A percentile compares a stretch with the other conserved stretches of the same genome.
Conservation (phyloP, 352 stramenopile species). For the Albugo laibachii region DNA sequence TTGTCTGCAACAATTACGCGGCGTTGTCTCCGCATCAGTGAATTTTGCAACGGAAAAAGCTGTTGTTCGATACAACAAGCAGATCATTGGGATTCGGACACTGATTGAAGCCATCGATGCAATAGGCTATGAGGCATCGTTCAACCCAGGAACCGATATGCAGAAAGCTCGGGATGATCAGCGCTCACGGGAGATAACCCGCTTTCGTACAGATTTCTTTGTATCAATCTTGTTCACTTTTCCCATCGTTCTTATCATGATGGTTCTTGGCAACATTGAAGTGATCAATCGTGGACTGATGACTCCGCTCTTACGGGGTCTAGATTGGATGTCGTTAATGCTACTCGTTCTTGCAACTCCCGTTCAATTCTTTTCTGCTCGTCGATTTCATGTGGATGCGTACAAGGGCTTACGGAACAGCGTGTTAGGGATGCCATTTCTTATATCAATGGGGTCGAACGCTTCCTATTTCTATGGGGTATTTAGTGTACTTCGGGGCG, state of each 20-base stretch:
- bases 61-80: constrained; percentile 51
- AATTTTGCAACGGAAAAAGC: constrained; percentile 79
- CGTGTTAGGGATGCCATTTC: constrained; percentile 91
- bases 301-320: constrained; percentile 25
- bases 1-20: constrained; percentile 49
- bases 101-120: constrained; percentile 78
- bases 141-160: constrained; percentile 34
- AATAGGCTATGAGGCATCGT: constrained; percentile 79
- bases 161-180: constrained; percentile 71
- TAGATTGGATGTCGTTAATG: constrained; percentile 64
- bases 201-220: constrained; percentile 75
- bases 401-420: constrained; percentile 82
- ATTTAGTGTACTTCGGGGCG: constrained; percentile 66
- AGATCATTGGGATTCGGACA: constrained; percentile 50
- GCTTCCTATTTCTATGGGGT: constrained; percentile 92
- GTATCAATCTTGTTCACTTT: constrained; percentile 83
- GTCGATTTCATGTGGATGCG: constrained; percentile 87
- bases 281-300: constrained; percentile 26
- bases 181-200: constrained; percentile 48
- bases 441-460: constrained; percentile 92
- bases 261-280: constrained; percentile 65
- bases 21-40: constrained; percentile 59
- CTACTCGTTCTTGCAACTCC: constrained; percentile 78
- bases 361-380: constrained; percentile 89
- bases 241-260: constrained; percentile 87